Conservation (phyloP, 1,139 yeast genomes). For the Yamadazyma epiphylla region DNA sequence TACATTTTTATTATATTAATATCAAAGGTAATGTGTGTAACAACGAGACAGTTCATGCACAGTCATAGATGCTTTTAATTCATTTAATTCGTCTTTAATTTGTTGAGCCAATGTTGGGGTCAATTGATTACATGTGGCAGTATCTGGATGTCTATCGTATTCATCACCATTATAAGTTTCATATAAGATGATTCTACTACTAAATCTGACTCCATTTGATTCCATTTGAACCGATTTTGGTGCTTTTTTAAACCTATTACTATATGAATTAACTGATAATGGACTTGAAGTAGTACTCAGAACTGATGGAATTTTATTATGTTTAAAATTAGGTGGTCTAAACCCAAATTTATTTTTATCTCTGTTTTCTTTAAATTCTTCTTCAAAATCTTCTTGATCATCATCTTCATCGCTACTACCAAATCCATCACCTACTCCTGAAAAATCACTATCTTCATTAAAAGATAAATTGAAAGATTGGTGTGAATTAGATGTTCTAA, state of each 20-base stretch:
- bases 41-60: constrained; percentile 74
- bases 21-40: constrained; percentile 79
- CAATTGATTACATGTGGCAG: constrained; percentile 88
- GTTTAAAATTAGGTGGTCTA: constrained; percentile 16
- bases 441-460: constrained; percentile 24
- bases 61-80: constrained; percentile 73
- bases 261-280: constrained; percentile 19
- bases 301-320: constrained; percentile 21
- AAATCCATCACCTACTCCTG: constrained; percentile 29
- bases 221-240: constrained; percentile 24
- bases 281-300: constrained; percentile 13
- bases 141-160: constrained; percentile 91
- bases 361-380: constrained; percentile 8
- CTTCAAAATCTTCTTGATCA: constrained; percentile 9
- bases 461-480: constrained; percentile 41
- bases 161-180: constrained; percentile 84
- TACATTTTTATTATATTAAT: constrained; percentile 1
- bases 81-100: constrained; percentile 83
- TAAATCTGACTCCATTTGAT: constrained; percentile 57
- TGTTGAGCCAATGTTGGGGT: constrained; percentile 87
- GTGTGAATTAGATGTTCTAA: constrained; percentile 37
- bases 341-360: constrained; percentile 2
- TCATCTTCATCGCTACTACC: constrained; percentile 25
- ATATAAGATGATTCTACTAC: constrained; percentile 78
- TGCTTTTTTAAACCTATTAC: constrained; percentile 6